These are phyloP conservation scores for Phyllachora maydis DNA, from an alignment of 2,329 filamentous ascomycete species.

Conservation along the genomic window DNA sequence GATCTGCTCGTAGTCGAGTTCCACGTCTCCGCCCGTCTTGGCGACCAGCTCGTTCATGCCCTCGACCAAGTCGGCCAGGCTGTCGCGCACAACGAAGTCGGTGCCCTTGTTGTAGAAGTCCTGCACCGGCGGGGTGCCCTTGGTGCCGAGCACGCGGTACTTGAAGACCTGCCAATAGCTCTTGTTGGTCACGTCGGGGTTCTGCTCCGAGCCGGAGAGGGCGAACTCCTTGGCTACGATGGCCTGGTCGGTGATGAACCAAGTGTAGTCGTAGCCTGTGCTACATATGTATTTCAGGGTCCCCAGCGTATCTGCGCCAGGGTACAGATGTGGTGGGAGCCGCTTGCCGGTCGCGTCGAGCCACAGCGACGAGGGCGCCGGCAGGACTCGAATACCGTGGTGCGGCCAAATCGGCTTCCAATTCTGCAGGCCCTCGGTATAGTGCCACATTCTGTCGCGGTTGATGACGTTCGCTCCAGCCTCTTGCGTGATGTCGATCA, in stretches of 20 bases:
- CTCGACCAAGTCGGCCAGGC: slow-evolving; percentile 28
- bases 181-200: slow-evolving; percentile 37
- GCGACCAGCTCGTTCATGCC: slow-evolving; percentile 36
- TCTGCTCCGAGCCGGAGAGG: slow-evolving; percentile 41
- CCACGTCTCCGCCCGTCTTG: slow-evolving; percentile 19
- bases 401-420: slow-evolving; percentile 41
- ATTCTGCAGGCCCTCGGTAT: slow-evolving; percentile 39
- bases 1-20: slow-evolving; percentile 22
- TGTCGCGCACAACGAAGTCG: slow-evolving; percentile 38
- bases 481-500: slow-evolving; percentile 32
- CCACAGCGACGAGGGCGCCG: slow-evolving; percentile 40
- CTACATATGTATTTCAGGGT: slow-evolving; percentile 37
- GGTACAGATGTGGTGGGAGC: slow-evolving; percentile 32
- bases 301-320: slow-evolving; percentile 33
- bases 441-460: slow-evolving; percentile 45
- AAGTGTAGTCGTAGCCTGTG: slow-evolving; percentile 41
- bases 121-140: slow-evolving; percentile 32
- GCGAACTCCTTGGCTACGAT: slow-evolving; percentile 42
- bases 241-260: slow-evolving; percentile 36
- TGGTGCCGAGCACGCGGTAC: slow-evolving; percentile 26
- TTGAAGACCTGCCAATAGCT: slow-evolving; percentile 28
- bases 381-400: slow-evolving; percentile 39
- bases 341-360: slow-evolving; percentile 38
- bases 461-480: slow-evolving; percentile 35
- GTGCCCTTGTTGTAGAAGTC: slow-evolving; percentile 35